Percentiles rank a stretch among this genome's conserved stretches.
Evolutionary conservation across 1,284 basidiomycete genomes (phyloP).

Genomic region (Ganoderma lingzhi): DNA sequence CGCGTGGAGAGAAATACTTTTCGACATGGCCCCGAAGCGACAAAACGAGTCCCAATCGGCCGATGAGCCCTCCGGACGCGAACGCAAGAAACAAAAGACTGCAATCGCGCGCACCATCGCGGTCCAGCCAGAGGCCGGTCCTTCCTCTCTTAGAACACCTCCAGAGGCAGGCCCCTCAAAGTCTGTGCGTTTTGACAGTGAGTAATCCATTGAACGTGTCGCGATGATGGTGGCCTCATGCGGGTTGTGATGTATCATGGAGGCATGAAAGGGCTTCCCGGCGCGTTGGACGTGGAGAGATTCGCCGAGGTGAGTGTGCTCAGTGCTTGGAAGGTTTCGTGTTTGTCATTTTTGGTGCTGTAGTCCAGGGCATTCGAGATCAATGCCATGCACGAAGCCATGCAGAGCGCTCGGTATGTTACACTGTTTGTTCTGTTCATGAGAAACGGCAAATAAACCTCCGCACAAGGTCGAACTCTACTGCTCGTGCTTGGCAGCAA

Average conservation of each 20-base stretch:
- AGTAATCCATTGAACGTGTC: constrained; percentile 23
- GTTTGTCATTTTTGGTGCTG: not conserved
- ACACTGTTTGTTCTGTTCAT: not conserved
- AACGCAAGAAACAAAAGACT: constrained; percentile 75
- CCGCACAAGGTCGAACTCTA: constrained; percentile 54
- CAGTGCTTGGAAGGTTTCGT: not conserved
- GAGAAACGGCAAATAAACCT: not conserved
- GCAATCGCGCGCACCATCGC: constrained; percentile 70
- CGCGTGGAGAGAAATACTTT: not conserved
- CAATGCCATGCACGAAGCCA: constrained; percentile 84
- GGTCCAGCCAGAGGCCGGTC: constrained; percentile 53
- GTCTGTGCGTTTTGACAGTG: constrained; percentile 50
- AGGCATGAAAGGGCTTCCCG: constrained; percentile 72
- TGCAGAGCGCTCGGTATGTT: constrained; percentile 77
- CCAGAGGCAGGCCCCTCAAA: constrained; percentile 51
- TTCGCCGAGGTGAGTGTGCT: constrained; percentile 77
- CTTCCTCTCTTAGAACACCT: constrained; percentile 36
- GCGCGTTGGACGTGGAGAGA: constrained; percentile 84
- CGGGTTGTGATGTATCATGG: not conserved
- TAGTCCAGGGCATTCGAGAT: constrained; percentile 91
- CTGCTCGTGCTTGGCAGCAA: constrained; percentile 89
- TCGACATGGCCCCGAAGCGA: constrained; percentile 60
- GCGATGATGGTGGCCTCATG: not conserved
- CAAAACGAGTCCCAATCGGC: constrained; percentile 42
- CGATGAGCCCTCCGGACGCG: constrained; percentile 52